phyloP scores from a whole-genome alignment of 192 early-diverging fungal genomes.

The Mortierella antarctica region DNA sequence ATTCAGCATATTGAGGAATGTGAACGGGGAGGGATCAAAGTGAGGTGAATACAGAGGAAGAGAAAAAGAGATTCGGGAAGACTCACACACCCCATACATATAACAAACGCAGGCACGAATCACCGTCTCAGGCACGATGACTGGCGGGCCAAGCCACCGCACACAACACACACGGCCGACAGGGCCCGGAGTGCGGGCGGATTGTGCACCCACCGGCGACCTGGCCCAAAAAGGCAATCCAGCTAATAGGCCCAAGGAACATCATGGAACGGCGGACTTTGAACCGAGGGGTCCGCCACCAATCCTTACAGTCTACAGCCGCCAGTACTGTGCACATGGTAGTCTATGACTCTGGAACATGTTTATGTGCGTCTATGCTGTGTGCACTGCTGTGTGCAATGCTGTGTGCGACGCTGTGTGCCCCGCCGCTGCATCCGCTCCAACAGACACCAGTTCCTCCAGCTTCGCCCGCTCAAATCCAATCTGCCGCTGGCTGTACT shows the following conservation, averaged over 20 bases:
- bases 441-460: slow-evolving; percentile 44
- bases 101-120: no score
- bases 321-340: no score
- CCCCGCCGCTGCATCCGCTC: not conserved
- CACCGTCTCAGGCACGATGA: no score
- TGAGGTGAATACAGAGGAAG: slow-evolving; percentile 14
- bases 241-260: slow-evolving; percentile 3
- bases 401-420: not conserved
- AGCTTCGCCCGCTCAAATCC: slow-evolving; percentile 55
- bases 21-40: not conserved
- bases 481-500: slow-evolving; percentile 56
- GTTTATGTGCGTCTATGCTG: no score
- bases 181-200: not conserved
- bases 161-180: not conserved
- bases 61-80: not conserved
- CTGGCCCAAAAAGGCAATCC: slow-evolving; percentile 22
- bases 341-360: not conserved
- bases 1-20: slow-evolving; percentile 33
- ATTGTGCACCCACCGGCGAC: not conserved
- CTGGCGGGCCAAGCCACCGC: no score
- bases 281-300: not conserved
- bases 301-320: not conserved
- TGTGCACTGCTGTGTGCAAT: not conserved
- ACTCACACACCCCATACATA: no score
- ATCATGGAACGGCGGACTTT: not conserved